phyloP scores from a whole-genome alignment of 768 basidiomycete genomes.

The Lactifluus pinguis region DNA sequence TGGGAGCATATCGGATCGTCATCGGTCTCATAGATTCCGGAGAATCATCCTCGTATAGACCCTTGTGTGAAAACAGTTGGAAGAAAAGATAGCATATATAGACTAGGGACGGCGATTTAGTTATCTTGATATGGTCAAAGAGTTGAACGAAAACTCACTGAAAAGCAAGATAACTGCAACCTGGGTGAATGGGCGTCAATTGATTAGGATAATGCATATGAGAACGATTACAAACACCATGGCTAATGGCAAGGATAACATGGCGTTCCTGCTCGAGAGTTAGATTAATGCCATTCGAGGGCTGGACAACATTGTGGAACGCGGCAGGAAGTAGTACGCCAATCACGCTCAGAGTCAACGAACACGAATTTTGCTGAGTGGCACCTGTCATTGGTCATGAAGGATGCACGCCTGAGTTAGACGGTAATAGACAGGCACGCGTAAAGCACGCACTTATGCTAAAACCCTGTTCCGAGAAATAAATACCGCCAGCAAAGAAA shows the following conservation, averaged over 20 bases:
- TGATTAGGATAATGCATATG: not conserved
- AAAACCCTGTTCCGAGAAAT: conserved; percentile 75
- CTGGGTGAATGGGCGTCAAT: conserved; percentile 21
- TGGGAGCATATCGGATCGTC: not conserved
- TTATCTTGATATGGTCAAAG: not conserved
- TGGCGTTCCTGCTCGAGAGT: conserved; percentile 28
- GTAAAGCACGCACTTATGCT: conserved; percentile 46
- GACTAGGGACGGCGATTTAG: conserved; percentile 26
- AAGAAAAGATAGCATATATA: conserved; percentile 45
- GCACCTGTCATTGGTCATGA: conserved; percentile 30
- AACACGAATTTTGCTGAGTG: conserved; percentile 64
- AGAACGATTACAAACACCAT: conserved; percentile 32
- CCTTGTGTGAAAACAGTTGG: conserved; percentile 47
- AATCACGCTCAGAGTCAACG: conserved; percentile 71
- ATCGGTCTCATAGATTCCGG: not conserved
- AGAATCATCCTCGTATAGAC: conserved; percentile 38
- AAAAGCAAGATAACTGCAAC: conserved; percentile 45
- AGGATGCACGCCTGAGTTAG: not conserved
- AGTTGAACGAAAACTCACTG: conserved; percentile 29
- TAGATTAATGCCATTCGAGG: conserved; percentile 20
- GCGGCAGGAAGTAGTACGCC: conserved; percentile 73
- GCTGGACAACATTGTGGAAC: conserved; percentile 50
- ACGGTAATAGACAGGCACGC: not conserved
- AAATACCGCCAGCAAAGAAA: conserved; percentile 76
- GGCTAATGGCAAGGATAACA: conserved; percentile 42